A percentile compares a stretch with the other conserved stretches of the same genome.
Evolutionary conservation across 192 early-diverging fungal genomes (phyloP).

Genomic region (Coemansia sp.): DNA sequence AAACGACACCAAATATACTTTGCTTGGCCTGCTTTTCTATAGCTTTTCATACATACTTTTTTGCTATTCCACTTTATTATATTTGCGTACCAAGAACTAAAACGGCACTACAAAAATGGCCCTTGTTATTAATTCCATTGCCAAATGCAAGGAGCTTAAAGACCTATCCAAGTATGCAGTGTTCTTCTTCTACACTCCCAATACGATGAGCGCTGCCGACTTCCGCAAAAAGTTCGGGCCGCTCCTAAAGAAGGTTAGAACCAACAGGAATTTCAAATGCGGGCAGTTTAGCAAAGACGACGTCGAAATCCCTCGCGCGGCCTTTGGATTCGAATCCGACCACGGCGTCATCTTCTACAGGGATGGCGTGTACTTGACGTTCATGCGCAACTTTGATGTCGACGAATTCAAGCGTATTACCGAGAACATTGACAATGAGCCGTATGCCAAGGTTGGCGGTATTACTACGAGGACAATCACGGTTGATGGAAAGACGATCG

Average conservation of each 20-base stretch:
- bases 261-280: background rate
- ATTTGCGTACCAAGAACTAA: background rate
- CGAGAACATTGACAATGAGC: background rate
- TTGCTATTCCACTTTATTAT: background rate
- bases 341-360: constrained; percentile 7
- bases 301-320: background rate
- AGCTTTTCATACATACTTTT: background rate
- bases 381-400: constrained; percentile 7
- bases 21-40: too few species aligned
- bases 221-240: background rate
- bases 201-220: background rate
- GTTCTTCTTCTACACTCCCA: constrained; percentile 2
- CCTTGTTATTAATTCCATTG: background rate
- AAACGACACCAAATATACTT: too few species aligned
- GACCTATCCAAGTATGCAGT: background rate
- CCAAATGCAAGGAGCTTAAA: background rate
- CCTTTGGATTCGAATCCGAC: constrained; percentile 6
- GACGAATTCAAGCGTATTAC: background rate
- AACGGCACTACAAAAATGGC: background rate
- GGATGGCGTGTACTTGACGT: background rate
- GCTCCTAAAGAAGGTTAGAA: background rate
- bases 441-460: background rate
- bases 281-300: background rate
- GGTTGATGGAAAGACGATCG: background rate
- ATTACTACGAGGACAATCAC: background rate